Evolutionary conservation across 2,329 filamentous ascomycete genomes (phyloP), one percentile per base, ranked within the genome.

Genomic region (Alternaria ventricosa): DNA sequence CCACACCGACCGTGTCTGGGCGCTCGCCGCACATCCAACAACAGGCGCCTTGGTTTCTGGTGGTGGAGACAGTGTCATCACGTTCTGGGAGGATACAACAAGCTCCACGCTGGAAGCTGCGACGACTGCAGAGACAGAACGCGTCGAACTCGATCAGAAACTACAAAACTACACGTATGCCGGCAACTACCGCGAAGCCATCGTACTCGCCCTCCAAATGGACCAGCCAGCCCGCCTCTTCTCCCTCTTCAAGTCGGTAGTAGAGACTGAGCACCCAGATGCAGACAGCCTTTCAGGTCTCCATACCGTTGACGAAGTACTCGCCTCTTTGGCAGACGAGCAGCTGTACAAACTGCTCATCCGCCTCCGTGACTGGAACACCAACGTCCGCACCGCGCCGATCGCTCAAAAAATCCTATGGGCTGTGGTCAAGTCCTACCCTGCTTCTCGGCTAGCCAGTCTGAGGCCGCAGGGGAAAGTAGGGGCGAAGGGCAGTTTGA

Each of bases 1-100:
- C 81, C 96, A 99, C 79, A 94, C 94, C 72, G 96, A 99, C 81
- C 89, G 96, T 61, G 94, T 98, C 1, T 97, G 94, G 94, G 94
- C 94, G 0, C 84, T 98, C 18, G 88, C 93, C 5, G 88, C 93
- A 11, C 87, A 95, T 49, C 75, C 75, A 54, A 68, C 75, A n/a
- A 83, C 82, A 4, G 85, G 94, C 73, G 89, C 89, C 54, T 87
- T 99, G 56, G 90, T 96, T 36, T 98, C 96, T 7, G 96, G 94
- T 36, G 94, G 93, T 61, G 95, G 92, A 56, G 96, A 99, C 80
- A 94, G 94, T 33, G 94, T 93, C 1, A 88, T 99, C 41, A 96
- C 93, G 1, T 97, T 98, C 82, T 99, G 96, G 96, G 90, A 89
- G 73, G 96, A 99, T 76, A 97, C 94, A 3, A 96, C 94, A 0